phyloP scores from a whole-genome alignment of 306 rosid genomes.

The Nissolia schottii region DNA sequence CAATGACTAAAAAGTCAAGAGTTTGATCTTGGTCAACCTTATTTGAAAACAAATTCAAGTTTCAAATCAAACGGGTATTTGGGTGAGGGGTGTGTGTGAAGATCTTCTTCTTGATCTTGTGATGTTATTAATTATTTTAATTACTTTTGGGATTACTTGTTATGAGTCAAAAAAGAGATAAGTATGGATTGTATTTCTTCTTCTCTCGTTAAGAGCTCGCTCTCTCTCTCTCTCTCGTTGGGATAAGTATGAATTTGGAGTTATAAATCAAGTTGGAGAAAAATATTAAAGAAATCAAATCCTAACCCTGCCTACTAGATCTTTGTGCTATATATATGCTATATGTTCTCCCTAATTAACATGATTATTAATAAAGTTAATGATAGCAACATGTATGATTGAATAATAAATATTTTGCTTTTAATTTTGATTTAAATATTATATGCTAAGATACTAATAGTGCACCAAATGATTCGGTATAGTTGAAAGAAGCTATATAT shows the following conservation, averaged over 20 bases:
- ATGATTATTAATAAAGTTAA: neutral
- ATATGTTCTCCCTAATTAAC: neutral
- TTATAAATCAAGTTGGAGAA: neutral
- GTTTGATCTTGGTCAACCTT: no score
- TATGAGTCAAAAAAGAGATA: slow-evolving; percentile 13
- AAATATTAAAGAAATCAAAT: neutral
- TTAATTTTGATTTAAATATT: neutral
- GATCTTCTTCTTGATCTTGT: neutral
- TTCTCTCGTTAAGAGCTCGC: neutral
- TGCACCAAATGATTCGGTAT: neutral
- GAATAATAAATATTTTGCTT: neutral
- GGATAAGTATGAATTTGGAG: slow-evolving; percentile 13
- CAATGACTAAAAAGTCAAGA: no score
- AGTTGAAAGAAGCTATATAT: neutral
- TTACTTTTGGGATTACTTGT: neutral
- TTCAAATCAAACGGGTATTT: no score
- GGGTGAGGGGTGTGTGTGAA: no score
- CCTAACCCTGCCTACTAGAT: neutral
- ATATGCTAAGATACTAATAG: neutral
- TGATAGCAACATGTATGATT: neutral
- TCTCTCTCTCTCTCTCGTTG: neutral
- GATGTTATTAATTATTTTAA: neutral
- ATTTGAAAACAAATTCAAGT: no score
- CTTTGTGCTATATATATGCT: neutral
- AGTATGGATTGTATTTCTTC: neutral